These are phyloP conservation scores for Trichoderma reesei DNA, from an alignment of 495 filamentous ascomycete species.

Conservation along the genomic window DNA sequence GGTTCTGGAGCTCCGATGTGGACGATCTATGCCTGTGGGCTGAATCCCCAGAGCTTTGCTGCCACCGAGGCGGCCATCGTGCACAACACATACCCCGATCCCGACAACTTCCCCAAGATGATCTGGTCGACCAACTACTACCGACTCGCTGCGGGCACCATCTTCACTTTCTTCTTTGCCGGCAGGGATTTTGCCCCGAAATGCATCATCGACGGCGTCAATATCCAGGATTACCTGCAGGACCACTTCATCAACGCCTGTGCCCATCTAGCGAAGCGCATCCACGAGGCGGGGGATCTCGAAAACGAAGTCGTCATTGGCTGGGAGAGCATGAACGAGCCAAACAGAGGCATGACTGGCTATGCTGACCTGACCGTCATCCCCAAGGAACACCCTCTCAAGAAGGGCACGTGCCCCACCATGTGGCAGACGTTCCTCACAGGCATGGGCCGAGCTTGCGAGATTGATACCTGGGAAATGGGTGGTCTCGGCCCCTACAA, in stretches of 20 bases:
- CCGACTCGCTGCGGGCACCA: conserved; percentile 74
- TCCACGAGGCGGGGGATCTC: conserved; percentile 84
- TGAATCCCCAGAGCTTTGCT: conserved; percentile 76
- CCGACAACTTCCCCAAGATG: conserved; percentile 90
- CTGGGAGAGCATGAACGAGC: conserved; percentile 94
- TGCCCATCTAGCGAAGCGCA: conserved; percentile 67
- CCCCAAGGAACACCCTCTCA: conserved; percentile 79
- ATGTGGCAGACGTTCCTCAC: conserved; percentile 89
- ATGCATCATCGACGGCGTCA: conserved; percentile 85
- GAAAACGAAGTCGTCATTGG: conserved; percentile 84
- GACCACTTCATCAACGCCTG: conserved; percentile 74
- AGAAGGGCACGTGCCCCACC: conserved; percentile 88
- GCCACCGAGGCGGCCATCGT: conserved; percentile 87
- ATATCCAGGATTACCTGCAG: conserved; percentile 95
- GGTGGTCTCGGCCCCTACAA: conserved; percentile 87
- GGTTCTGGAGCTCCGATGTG: conserved; percentile 96
- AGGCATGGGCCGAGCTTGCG: conserved; percentile 80
- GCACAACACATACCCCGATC: conserved; percentile 87
- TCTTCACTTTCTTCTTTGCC: conserved; percentile 91
- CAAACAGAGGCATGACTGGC: conserved; percentile 82
- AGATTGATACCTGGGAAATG: conserved; percentile 87
- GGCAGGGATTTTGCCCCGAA: conserved; percentile 93
- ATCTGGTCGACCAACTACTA: conserved; percentile 98
- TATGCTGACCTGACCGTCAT: conserved; percentile 72
- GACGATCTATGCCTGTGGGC: conserved; percentile 88